A percentile compares a stretch with the other conserved stretches of the same genome.
phyloP scores from a whole-genome alignment of 257 asterid genomes.

The Mitragyna speciosa region DNA sequence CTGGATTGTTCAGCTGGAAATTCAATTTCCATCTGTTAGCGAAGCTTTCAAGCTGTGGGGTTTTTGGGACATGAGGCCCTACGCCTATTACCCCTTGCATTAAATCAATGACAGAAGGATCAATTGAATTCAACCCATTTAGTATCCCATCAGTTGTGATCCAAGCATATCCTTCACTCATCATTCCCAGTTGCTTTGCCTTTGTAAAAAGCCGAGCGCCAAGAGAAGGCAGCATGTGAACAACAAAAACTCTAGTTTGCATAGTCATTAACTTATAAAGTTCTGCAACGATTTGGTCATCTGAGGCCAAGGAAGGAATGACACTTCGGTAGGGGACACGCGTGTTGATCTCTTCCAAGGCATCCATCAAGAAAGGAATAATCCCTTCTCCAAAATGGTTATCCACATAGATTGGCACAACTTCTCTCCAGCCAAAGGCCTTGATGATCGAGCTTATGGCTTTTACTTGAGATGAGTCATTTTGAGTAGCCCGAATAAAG shows the following conservation, averaged over 20 bases:
- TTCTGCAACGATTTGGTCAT: slow-evolving; percentile 34
- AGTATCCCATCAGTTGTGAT: too few species aligned
- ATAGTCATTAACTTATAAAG: slow-evolving; percentile 41
- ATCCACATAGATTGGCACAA: slow-evolving; percentile 23
- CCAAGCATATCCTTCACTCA: too few species aligned
- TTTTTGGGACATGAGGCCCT: slow-evolving; percentile 28
- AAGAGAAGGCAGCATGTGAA: slow-evolving; percentile 28
- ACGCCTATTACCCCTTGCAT: slow-evolving; percentile 58
- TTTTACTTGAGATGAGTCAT: slow-evolving; percentile 37
- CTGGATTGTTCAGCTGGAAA: slow-evolving; percentile 1
- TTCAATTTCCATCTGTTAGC: slow-evolving; percentile 25
- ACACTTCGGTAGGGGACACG: slow-evolving; percentile 34
- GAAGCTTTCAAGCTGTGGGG: slow-evolving; percentile 28
- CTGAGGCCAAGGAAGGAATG: slow-evolving; percentile 31
- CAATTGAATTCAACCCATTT: slow-evolving; percentile 20
- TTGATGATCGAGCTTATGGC: slow-evolving; percentile 33
- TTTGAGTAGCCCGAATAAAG: slow-evolving; percentile 32
- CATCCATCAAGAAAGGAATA: slow-evolving; percentile 29
- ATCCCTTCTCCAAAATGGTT: slow-evolving; percentile 3
- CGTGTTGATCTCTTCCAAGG: slow-evolving; percentile 31
- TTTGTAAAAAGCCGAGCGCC: slow-evolving; percentile 33
- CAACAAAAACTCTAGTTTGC: slow-evolving; percentile 47
- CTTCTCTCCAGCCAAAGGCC: slow-evolving; percentile 45
- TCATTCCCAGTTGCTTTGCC: slow-evolving; percentile 8
- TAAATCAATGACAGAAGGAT: slow-evolving; percentile 24